These are phyloP conservation scores for Solanum virginianum DNA, from an alignment of 257 asterid species.

Conservation along the genomic window DNA sequence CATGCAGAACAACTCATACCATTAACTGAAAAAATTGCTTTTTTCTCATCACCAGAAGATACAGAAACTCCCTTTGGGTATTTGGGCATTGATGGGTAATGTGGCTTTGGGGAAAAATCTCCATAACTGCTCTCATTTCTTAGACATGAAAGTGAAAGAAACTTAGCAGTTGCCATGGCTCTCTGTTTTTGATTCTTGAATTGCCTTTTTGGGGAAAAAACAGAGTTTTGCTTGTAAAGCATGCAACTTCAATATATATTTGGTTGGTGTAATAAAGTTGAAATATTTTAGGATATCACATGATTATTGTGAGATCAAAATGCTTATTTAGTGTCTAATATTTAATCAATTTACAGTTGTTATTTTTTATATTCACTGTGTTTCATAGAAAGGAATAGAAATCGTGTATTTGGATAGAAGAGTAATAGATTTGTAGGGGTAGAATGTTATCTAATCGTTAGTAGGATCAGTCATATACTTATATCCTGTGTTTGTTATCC, in stretches of 20 bases:
- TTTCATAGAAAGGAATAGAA: too few relatives aligned
- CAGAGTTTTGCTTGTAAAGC: background rate
- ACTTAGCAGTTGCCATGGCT: constrained; percentile 5
- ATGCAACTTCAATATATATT: constrained; percentile 15
- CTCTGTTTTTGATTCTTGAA: background rate
- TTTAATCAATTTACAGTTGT: background rate
- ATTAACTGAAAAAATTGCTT: constrained; percentile 46
- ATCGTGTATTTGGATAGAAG: too few relatives aligned
- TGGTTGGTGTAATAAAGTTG: background rate
- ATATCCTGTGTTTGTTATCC: too few relatives aligned
- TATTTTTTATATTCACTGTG: too few relatives aligned
- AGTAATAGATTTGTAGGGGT: too few relatives aligned
- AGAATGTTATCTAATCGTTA: too few relatives aligned
- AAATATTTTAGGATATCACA: background rate
- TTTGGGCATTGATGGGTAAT: constrained; percentile 30
- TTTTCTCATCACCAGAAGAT: constrained; percentile 19
- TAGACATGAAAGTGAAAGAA: constrained; percentile 21
- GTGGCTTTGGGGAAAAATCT: constrained; percentile 15
- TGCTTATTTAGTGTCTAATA: background rate
- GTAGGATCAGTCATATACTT: too few relatives aligned
- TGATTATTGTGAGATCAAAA: background rate
- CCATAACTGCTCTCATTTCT: constrained; percentile 3
- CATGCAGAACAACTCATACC: constrained; percentile 96
- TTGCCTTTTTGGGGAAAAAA: background rate
- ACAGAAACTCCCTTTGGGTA: constrained; percentile 11